A percentile compares a stretch with the other conserved stretches of the same genome.
Evolutionary conservation across 2,329 filamentous ascomycete species (phyloP).

Genomic region (Ascosphaera pollenicola): DNA sequence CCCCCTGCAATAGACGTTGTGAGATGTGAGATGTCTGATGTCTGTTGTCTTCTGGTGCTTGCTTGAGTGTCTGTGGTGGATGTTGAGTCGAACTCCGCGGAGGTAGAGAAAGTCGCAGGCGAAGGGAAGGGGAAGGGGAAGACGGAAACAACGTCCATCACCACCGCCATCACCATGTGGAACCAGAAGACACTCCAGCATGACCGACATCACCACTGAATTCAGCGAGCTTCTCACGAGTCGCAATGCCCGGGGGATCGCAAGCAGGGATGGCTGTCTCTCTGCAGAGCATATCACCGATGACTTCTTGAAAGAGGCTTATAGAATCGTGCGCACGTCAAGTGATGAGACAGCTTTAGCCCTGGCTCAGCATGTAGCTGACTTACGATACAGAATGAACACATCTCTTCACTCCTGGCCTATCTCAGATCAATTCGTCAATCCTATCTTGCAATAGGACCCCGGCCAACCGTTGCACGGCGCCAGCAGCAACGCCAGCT

Average conservation of each 20-base stretch:
- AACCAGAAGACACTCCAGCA: no score
- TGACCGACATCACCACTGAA: constrained; percentile 21
- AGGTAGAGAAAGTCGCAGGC: background rate
- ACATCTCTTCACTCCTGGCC: constrained; percentile 56
- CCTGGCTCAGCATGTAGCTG: no score
- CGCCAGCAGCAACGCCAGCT: constrained; percentile 33
- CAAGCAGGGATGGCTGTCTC: constrained; percentile 8
- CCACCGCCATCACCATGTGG: no score
- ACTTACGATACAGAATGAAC: constrained; percentile 41
- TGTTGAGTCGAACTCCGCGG: no score
- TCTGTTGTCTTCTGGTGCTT: background rate
- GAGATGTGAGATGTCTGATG: background rate
- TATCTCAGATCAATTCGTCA: constrained; percentile 71
- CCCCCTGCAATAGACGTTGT: constrained; percentile 1
- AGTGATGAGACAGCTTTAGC: no score
- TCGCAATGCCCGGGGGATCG: constrained; percentile 15
- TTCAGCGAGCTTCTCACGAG: constrained; percentile 15
- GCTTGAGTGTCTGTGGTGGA: background rate
- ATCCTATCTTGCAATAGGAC: constrained; percentile 69
- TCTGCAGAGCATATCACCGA: constrained; percentile 32
- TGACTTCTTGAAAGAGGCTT: constrained; percentile 82
- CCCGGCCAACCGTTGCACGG: constrained; percentile 32
- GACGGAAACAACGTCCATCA: no score
- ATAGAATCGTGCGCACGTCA: constrained; percentile 64
- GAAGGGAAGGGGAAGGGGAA: background rate